A percentile compares a stretch with the other conserved stretches of the same genome.
Conservation (phyloP, 164 flowering plant genomes). For the Aristolochia californica region DNA sequence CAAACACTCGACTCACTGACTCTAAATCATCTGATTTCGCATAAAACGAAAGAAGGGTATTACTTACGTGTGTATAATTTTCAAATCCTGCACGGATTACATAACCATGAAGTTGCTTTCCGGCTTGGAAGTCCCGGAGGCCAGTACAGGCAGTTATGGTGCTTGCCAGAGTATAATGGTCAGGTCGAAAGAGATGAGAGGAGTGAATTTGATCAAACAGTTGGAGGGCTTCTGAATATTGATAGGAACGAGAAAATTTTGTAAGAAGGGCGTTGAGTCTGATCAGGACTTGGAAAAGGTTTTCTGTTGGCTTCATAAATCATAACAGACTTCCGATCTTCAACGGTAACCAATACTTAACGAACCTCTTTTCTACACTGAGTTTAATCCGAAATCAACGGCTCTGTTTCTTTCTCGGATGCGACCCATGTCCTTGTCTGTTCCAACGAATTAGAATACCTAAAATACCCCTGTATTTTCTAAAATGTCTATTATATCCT, state of each 20-base stretch:
- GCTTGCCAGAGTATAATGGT: conserved; percentile 54
- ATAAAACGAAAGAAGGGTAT: conserved; percentile 56
- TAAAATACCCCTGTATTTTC: no score
- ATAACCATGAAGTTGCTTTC: conserved; percentile 49
- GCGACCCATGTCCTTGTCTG: no score
- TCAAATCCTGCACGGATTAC: conserved; percentile 32
- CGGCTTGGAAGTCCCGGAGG: conserved; percentile 21
- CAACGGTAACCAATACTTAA: no score
- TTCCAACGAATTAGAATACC: no score
- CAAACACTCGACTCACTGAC: conserved; percentile 36
- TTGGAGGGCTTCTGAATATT: conserved; percentile 28
- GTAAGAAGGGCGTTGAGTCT: conserved; percentile 37
- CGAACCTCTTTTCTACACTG: no score
- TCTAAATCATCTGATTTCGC: conserved; percentile 33
- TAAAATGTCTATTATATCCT: conserved; percentile 12
- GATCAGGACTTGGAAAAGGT: conserved; percentile 20
- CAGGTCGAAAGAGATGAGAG: conserved; percentile 37
- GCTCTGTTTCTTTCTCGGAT: no score
- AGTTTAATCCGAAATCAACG: no score
- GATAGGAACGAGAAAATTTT: conserved; percentile 28
- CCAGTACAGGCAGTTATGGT: conserved; percentile 52
- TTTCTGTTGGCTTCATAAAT: conserved; percentile 8
- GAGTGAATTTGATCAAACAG: conserved; percentile 49
- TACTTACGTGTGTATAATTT: conserved; percentile 35
- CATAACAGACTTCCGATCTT: no score